These are phyloP conservation scores for Tricholomella constricta DNA, from an alignment of 768 basidiomycete species.

Conservation along the genomic window DNA sequence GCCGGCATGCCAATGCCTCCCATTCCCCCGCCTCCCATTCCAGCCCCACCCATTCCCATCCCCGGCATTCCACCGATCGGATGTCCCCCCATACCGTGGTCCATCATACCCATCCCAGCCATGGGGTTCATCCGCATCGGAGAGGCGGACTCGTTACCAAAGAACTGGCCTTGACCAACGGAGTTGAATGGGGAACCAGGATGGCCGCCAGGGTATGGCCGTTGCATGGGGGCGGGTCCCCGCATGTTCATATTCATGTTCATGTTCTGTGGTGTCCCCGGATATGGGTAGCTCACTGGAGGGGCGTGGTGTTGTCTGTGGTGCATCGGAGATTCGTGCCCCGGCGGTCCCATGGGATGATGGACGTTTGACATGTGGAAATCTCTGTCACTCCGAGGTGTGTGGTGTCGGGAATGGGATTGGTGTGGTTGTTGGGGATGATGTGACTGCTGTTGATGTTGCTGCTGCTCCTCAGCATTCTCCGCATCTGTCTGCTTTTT, in stretches of 20 bases:
- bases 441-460: slow-evolving; percentile 27
- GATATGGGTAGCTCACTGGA: slow-evolving; percentile 33
- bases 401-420: slow-evolving; percentile 31
- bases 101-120: slow-evolving; percentile 25
- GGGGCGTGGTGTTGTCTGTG: slow-evolving; percentile 24
- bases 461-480: slow-evolving; percentile 36
- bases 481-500: slow-evolving; percentile 50
- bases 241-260: slow-evolving; percentile 25
- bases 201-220: slow-evolving; percentile 30
- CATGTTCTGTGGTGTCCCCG: slow-evolving; percentile 32
- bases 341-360: slow-evolving; percentile 28
- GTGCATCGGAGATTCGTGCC: slow-evolving; percentile 31
- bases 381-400: slow-evolving; percentile 31
- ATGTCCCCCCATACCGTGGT: slow-evolving; percentile 20
- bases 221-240: slow-evolving; percentile 27
- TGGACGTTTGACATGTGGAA: slow-evolving; percentile 28
- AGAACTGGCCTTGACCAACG: slow-evolving; percentile 32
- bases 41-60: slow-evolving; percentile 22
- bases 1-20: slow-evolving; percentile 30
- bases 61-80: slow-evolving; percentile 15
- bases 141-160: slow-evolving; percentile 28
- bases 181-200: slow-evolving; percentile 34
- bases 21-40: slow-evolving; percentile 24
- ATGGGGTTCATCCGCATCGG: slow-evolving; percentile 39
- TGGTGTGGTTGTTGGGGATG: slow-evolving; percentile 30